Conservation (phyloP, 148 eudicot species). For the Amaranthus hypochondriacus region DNA sequence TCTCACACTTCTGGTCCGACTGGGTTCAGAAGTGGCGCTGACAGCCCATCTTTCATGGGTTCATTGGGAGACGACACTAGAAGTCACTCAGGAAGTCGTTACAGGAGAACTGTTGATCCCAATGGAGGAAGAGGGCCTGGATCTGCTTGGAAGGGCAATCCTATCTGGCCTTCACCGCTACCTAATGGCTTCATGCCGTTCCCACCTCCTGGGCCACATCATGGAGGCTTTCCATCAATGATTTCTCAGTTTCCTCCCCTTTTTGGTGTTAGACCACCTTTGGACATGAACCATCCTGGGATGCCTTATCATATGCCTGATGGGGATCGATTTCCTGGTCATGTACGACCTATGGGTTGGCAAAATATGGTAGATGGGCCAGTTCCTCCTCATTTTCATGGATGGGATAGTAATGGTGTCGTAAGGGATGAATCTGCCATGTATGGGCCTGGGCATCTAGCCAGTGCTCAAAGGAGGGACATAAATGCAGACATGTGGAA, state of each 20-base stretch:
- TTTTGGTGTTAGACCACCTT: slow-evolving; percentile 63
- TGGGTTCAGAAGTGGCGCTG: slow-evolving; percentile 61
- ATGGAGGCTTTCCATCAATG: slow-evolving; percentile 64
- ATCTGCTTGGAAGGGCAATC: slow-evolving; percentile 74
- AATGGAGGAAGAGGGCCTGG: slow-evolving; percentile 69
- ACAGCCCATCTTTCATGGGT: slow-evolving; percentile 48
- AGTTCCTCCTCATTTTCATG: slow-evolving; percentile 45
- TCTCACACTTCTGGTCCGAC: slow-evolving; percentile 55
- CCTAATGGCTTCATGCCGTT: slow-evolving; percentile 79
- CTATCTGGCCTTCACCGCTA: slow-evolving; percentile 80
- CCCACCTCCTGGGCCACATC: slow-evolving; percentile 76
- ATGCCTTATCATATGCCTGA: slow-evolving; percentile 70
- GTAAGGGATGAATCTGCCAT: slow-evolving; percentile 61
- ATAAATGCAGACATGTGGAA: slow-evolving; percentile 58
- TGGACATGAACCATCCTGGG: slow-evolving; percentile 70
- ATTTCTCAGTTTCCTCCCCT: slow-evolving; percentile 74
- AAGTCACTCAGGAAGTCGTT: slow-evolving; percentile 53
- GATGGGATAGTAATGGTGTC: slow-evolving; percentile 71
- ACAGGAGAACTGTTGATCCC: slow-evolving; percentile 65
- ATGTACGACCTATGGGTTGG: slow-evolving; percentile 72
- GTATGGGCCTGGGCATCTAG: slow-evolving; percentile 38
- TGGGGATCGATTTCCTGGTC: slow-evolving; percentile 61
- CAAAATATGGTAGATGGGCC: slow-evolving; percentile 57
- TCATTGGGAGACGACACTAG: slow-evolving; percentile 61
- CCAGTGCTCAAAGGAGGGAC: slow-evolving; percentile 51